Base-by-base conservation (phyloP, 306 rosid genomes). In the Datisca glomerata region DNA sequence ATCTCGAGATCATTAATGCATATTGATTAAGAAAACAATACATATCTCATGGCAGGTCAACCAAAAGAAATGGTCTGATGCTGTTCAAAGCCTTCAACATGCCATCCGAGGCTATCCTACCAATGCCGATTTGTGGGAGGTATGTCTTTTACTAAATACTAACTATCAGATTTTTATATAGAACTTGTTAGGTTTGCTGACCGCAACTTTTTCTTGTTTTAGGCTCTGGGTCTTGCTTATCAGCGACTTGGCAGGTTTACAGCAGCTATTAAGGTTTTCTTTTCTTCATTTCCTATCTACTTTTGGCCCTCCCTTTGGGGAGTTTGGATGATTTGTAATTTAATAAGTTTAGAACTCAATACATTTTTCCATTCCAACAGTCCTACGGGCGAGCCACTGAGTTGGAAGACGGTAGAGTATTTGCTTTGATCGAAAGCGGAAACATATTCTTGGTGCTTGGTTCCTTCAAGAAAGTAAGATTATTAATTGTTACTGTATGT, bases 211-310 rank as follows among this genome's bases (percentile, higher is more conserved):
- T 31, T 12, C 11, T 51, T 51, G 21, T 21, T 65, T 15, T 55
- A 81, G 96, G 84, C 92, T 55, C 59, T 87, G 59, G 97, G 94
- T 33, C 94, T 87, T 71, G 87, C 97, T 43, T 87, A 87, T 60
- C 87, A 80, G 56, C 78, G 94, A 11, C 67, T 87, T 20, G 94
- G 94, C 49, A 69, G 94, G 78, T 83, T 74, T 63, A 79, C 94
- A 37, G 97, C 97, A 10, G 94, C 97, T 24, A 31, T 76, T 9
- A 87, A 87, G 96, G 96, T 80, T 14, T 42, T 18, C 7, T 27
- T 28, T 11, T 11, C 1, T 24, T 15, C 7, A 6, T 49, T 12
- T 21, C n/a, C n/a, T n/a, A n/a, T n/a, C 18, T 8, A 11, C 20
- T 39, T n/a, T 7, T 37, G 11, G 4, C 16, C 21, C 47, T 55